phyloP scores from a whole-genome alignment of 129 eudicot species.

The Helianthus tuberosus region DNA sequence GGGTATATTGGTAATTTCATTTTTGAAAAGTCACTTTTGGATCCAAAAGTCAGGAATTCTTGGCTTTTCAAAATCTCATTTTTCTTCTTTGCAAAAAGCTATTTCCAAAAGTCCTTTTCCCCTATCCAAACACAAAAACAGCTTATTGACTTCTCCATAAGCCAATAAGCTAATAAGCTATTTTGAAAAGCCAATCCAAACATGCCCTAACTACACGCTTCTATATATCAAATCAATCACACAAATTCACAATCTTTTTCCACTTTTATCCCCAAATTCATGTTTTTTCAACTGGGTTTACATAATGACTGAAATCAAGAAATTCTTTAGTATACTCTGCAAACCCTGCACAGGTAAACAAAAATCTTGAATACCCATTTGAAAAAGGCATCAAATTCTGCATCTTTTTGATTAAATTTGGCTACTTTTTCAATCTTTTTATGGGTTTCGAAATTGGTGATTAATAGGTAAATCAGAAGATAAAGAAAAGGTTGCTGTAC shows the following conservation, averaged over 20 bases:
- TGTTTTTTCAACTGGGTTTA: background rate
- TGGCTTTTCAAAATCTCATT: no score
- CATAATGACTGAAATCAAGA: constrained; percentile 51
- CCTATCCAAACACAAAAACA: no score
- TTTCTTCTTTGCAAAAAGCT: no score
- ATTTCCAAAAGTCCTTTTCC: no score
- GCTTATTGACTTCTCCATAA: no score
- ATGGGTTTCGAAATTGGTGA: constrained; percentile 4
- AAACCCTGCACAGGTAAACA: constrained; percentile 49
- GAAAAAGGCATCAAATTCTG: background rate
- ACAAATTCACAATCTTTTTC: background rate
- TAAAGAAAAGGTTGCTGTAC: constrained; percentile 51
- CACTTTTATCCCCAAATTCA: background rate
- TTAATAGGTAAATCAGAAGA: constrained; percentile 43
- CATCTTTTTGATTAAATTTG: background rate
- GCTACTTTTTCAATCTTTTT: background rate
- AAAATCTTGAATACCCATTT: background rate
- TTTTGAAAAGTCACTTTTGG: no score
- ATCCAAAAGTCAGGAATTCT: no score
- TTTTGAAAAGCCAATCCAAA: no score
- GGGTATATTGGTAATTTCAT: no score
- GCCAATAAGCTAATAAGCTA: no score
- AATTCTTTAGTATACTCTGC: constrained; percentile 33
- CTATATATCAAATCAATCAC: background rate
- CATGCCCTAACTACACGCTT: background rate